Percentiles rank a stretch among this genome's conserved stretches.
phyloP scores from a whole-genome alignment of 2,329 filamentous ascomycete genomes.

The Alternaria solani region DNA sequence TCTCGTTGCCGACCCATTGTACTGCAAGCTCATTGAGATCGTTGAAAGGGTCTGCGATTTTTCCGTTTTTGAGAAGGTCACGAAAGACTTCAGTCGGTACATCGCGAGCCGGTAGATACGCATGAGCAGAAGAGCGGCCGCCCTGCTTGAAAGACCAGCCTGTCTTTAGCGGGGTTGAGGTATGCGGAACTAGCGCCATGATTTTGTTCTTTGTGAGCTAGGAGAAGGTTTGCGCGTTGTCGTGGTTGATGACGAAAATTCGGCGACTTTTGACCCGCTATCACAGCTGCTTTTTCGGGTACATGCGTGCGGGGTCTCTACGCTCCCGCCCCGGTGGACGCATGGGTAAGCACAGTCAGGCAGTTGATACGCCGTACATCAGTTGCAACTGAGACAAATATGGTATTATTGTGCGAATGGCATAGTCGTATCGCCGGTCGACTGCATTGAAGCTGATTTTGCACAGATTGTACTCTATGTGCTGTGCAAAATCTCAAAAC shows the following conservation, averaged over 20 bases:
- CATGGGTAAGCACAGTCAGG: not conserved
- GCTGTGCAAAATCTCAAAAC: slow-evolving; percentile 37
- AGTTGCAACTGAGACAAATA: not conserved
- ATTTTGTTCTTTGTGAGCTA: not conserved
- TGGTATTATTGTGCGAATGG: not conserved
- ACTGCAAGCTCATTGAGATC: slow-evolving; percentile 59
- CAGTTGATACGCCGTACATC: not conserved
- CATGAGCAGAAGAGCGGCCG: slow-evolving; percentile 47
- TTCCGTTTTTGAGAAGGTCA: slow-evolving; percentile 56
- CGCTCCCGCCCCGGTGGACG: not conserved
- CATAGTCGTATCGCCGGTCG: not conserved
- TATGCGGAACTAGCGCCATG: not conserved
- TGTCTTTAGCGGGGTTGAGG: slow-evolving; percentile 8
- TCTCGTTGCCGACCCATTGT: slow-evolving; percentile 58
- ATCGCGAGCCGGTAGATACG: slow-evolving; percentile 53
- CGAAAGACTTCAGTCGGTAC: slow-evolving; percentile 59
- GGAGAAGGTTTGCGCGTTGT: not conserved
- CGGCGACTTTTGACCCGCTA: slow-evolving; percentile 5
- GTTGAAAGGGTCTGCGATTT: slow-evolving; percentile 59
- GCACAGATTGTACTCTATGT: not conserved
- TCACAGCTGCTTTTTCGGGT: not conserved
- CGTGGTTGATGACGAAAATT: not conserved
- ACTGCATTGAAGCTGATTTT: not conserved
- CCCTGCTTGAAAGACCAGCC: slow-evolving; percentile 59
- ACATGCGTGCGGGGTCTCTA: slow-evolving; percentile 5